Conservation (phyloP, 495 filamentous ascomycete genomes). For the Aspergillus nidulans region DNA sequence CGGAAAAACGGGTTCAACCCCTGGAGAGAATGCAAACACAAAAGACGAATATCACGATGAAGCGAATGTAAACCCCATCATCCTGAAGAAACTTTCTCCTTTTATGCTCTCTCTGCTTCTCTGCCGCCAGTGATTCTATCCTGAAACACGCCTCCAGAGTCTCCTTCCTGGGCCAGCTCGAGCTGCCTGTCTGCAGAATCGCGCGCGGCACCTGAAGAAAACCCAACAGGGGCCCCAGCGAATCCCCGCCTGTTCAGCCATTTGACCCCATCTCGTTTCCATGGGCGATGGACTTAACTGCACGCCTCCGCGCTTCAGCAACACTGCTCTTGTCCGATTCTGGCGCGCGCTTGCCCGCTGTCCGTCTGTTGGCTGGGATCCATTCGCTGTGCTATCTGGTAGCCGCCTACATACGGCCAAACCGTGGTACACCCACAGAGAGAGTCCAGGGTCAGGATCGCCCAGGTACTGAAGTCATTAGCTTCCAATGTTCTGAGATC, state of each 20-base stretch:
- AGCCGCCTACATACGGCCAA: not conserved
- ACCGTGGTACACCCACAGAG: not conserved
- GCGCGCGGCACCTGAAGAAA: slow-evolving; percentile 5
- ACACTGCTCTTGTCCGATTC: not conserved
- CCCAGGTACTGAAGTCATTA: not conserved
- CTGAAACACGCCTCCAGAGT: not conserved
- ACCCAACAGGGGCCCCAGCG: not conserved
- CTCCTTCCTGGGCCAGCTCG: not conserved
- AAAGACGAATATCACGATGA: not conserved
- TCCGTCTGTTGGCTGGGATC: not conserved
- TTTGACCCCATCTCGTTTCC: not conserved
- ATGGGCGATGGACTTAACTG: not conserved
- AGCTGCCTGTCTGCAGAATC: slow-evolving; percentile 1
- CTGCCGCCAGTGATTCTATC: slow-evolving; percentile 2
- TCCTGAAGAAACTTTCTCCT: not conserved
- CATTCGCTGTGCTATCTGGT: not conserved
- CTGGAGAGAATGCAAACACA: not conserved
- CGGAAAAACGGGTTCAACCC: not conserved
- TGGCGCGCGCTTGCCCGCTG: slow-evolving; percentile 1
- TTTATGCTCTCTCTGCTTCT: not conserved
- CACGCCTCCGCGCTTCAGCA: not conserved
- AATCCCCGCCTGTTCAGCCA: not conserved
- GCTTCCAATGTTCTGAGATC: not conserved
- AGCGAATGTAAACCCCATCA: not conserved
- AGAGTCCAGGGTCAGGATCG: not conserved